phyloP scores from a whole-genome alignment of 345 rosid genomes.

The Aquilaria sinensis region DNA sequence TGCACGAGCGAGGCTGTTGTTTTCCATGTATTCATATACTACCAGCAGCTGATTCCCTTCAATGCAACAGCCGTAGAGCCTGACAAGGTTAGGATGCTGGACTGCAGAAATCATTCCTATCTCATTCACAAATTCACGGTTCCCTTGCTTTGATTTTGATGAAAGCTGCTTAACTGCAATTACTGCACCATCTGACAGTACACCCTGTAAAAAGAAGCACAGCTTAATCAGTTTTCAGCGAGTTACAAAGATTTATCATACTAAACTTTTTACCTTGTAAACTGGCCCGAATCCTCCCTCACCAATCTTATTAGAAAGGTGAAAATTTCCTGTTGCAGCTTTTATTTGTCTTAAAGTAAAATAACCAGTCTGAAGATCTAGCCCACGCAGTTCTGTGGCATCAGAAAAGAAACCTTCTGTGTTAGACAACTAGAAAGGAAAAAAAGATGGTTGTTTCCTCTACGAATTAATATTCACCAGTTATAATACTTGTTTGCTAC shows the following conservation, averaged over 20 bases:
- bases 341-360: constrained; percentile 47
- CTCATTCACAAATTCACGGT: constrained; percentile 27
- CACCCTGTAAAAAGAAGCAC: constrained; percentile 17
- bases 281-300: constrained; percentile 79
- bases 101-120: constrained; percentile 31
- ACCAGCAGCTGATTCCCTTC: constrained; percentile 25
- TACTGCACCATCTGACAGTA: constrained; percentile 20
- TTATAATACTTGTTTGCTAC: not conserved
- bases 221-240: too few species aligned
- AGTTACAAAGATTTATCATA: not conserved
- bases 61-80: constrained; percentile 27
- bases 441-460: not conserved
- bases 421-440: not conserved
- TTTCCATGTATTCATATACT: constrained; percentile 33
- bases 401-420: not conserved
- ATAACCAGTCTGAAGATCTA: constrained; percentile 33
- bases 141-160: constrained; percentile 24
- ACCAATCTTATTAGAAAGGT: constrained; percentile 44
- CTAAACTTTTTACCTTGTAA: constrained; percentile 34
- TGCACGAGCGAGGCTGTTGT: constrained; percentile 25
- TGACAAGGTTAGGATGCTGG: constrained; percentile 32
- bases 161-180: constrained; percentile 38
- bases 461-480: not conserved
- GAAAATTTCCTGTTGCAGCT: constrained; percentile 49
- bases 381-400: constrained; percentile 35